Base-by-base conservation (phyloP, 768 basidiomycete genomes). In the Filobasidium floriforme region DNA sequence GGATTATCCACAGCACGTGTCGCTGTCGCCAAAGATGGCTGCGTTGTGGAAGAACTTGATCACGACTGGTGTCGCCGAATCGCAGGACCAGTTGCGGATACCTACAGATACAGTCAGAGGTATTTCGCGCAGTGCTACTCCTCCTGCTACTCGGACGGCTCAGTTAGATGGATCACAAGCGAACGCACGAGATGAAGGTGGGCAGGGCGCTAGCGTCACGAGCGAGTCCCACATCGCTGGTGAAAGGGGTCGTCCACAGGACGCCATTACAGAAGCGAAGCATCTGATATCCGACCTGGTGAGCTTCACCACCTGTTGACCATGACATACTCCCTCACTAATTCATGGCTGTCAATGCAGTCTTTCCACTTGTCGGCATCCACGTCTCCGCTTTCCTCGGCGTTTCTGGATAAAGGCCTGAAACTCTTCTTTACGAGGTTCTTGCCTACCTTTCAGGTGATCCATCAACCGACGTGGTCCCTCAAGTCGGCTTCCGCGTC, bases 221-320 rank as follows among this genome's bases (percentile, higher is more conserved):
- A 49, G 46, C 22, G 46, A 49, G 4, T 5, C 46, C 6, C 46
- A 49, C 22, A 18, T 49, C 12, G 46, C 18, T 18, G 22, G 18
- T 22, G 46, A 49, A 49, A 2, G 46, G 14, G 55, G 63, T n/a
- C 32, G 63, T 19, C 63, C 66, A 11, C 60, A 55, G 26, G 66
- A 67, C n/a, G 66, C 66, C 12, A 67, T 67, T 37, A 67, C 55
- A 10, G 66, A 67, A n/a, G 66, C 66, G 5, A 54, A 62, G 14
- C 43, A 44, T 40, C 49, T 67, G 61, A 62, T 67, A 32, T 44
- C 61, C 11, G 66, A 67, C 44, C 61, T 67, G 37, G 65, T 66
- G 29, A 66, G 60, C 43, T 1, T 12, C 4, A 15, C 6, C 9
- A 29, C 15, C 37, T 37, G n/a, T 55, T 40, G 7, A 40, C 7